Percentiles rank a stretch among this genome's conserved stretches.
Evolutionary conservation across 805 yeast genomes (phyloP).

Genomic region (Ogataea angusta): DNA sequence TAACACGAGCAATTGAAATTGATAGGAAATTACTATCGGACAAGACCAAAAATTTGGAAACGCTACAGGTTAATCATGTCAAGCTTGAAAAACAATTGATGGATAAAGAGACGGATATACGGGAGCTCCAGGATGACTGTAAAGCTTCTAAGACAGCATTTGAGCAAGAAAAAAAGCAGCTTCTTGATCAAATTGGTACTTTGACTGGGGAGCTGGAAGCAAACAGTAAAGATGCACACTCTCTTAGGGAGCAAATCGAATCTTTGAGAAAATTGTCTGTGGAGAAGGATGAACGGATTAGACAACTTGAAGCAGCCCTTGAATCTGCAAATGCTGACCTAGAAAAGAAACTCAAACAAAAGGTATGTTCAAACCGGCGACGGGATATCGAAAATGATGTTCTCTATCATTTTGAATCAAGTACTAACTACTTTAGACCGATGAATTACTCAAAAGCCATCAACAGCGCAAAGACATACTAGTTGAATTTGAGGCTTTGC

Average conservation of each 20-base stretch:
- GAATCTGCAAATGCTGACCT: slow-evolving; percentile 30
- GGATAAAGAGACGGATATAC: slow-evolving; percentile 5
- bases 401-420: background rate
- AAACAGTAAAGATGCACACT: slow-evolving; percentile 8
- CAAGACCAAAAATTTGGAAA: slow-evolving; percentile 27
- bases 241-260: slow-evolving; percentile 30
- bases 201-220: slow-evolving; percentile 19
- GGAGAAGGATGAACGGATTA: slow-evolving; percentile 35
- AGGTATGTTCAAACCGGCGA: slow-evolving; percentile 23
- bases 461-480: background rate
- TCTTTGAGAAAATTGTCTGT: slow-evolving; percentile 27
- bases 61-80: slow-evolving; percentile 5
- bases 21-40: slow-evolving; percentile 31
- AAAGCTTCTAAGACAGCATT: slow-evolving; percentile 5
- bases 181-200: slow-evolving; percentile 19
- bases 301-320: slow-evolving; percentile 30
- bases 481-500: background rate
- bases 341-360: slow-evolving; percentile 33
- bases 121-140: slow-evolving; percentile 10
- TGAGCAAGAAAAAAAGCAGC: slow-evolving; percentile 15
- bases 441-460: background rate
- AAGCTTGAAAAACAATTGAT: slow-evolving; percentile 15
- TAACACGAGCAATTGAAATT: slow-evolving; percentile 28
- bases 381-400: background rate
- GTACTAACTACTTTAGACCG: background rate